Evolutionary conservation across 2,329 filamentous ascomycete species (phyloP).

Genomic region (Penicillium sclerotigenum): DNA sequence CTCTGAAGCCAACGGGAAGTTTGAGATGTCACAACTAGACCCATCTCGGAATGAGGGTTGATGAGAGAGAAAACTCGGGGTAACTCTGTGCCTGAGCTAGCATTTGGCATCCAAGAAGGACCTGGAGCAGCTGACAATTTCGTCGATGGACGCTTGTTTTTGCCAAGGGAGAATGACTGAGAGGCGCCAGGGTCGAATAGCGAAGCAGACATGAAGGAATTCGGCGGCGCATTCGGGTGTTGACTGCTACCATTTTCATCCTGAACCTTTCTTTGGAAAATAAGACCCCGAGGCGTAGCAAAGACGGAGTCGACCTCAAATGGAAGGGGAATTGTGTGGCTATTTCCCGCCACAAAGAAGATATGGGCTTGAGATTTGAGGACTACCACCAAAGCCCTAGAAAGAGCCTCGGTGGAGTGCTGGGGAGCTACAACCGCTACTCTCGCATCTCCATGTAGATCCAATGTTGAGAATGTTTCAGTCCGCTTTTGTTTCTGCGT

Average conservation of each 20-base stretch:
- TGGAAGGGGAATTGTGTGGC: slow-evolving; percentile 85
- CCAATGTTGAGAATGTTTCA: slow-evolving; percentile 22
- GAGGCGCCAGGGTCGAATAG: slow-evolving; percentile 37
- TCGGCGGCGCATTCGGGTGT: slow-evolving; percentile 63
- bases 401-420: slow-evolving; percentile 26
- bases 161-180: slow-evolving; percentile 32
- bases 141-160: slow-evolving; percentile 46
- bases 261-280: slow-evolving; percentile 75
- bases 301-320: slow-evolving; percentile 90
- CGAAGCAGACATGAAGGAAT: slow-evolving; percentile 77
- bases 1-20: slow-evolving; percentile 33
- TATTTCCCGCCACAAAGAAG: slow-evolving; percentile 83
- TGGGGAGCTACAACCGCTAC: slow-evolving; percentile 19
- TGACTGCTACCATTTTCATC: slow-evolving; percentile 21
- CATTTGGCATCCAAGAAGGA: slow-evolving; percentile 57
- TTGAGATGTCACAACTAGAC: slow-evolving; percentile 66
- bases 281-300: slow-evolving; percentile 74
- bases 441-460: slow-evolving; percentile 25
- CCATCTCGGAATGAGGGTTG: slow-evolving; percentile 81
- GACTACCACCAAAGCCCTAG: slow-evolving; percentile 78
- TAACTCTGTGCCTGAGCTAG: slow-evolving; percentile 55
- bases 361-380: slow-evolving; percentile 90
- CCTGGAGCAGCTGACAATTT: slow-evolving; percentile 50
- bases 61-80: slow-evolving; percentile 73
- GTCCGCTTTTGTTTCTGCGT: slow-evolving; percentile 9